Evolutionary conservation across 805 yeast species (phyloP).

Genomic region (Starmerella floris): DNA sequence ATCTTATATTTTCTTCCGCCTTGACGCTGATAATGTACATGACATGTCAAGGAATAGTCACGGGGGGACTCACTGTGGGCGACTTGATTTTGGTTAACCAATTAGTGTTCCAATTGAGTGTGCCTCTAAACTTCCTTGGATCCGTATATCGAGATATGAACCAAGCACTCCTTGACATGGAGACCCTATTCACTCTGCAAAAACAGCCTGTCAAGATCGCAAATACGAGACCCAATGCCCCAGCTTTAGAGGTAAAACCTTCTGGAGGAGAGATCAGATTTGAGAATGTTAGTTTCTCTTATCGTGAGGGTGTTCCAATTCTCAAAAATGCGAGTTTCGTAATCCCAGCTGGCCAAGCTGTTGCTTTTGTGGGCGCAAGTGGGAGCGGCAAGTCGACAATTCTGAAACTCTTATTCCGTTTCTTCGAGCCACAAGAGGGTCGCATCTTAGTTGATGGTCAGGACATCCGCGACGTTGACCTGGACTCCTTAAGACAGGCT

Average conservation of each 20-base stretch:
- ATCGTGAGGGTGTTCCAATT: constrained; percentile 79
- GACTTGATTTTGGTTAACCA: constrained; percentile 91
- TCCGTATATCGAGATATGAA: constrained; percentile 90
- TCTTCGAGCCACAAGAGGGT: constrained; percentile 73
- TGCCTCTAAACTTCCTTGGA: constrained; percentile 87
- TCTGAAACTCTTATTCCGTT: constrained; percentile 68
- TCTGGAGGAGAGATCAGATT: constrained; percentile 66
- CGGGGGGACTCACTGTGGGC: constrained; percentile 76
- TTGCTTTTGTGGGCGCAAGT: constrained; percentile 92
- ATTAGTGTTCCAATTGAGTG: constrained; percentile 87
- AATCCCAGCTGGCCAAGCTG: constrained; percentile 80
- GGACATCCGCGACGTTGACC: constrained; percentile 59
- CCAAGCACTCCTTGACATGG: constrained; percentile 92
- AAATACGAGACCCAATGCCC: constrained; percentile 45
- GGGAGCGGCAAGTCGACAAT: constrained; percentile 94
- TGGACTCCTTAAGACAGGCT: constrained; percentile 57
- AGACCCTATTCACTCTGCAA: constrained; percentile 76
- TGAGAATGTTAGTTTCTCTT: constrained; percentile 87
- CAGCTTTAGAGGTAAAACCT: constrained; percentile 39
- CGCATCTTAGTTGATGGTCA: constrained; percentile 77
- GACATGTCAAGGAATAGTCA: constrained; percentile 89
- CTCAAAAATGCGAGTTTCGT: constrained; percentile 65
- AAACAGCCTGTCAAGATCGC: constrained; percentile 54
- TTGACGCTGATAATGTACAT: constrained; percentile 94
- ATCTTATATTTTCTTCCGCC: constrained; percentile 68